phyloP scores from a whole-genome alignment of 2,329 filamentous ascomycete species.

The Drechslerella coelobrocha region DNA sequence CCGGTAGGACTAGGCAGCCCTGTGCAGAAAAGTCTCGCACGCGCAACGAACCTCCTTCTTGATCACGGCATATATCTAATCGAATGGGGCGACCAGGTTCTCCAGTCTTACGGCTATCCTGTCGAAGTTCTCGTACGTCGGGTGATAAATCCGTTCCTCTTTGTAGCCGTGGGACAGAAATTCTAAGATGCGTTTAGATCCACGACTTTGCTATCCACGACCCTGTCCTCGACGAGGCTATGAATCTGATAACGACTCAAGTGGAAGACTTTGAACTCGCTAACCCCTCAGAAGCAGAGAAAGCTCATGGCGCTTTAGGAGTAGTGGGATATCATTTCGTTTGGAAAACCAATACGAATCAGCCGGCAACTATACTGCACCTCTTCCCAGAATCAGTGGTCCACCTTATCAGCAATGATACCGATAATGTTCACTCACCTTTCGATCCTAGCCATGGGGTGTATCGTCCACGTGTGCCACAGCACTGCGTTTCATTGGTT shows the following conservation, averaged over 20 bases:
- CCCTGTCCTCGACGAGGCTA: slow-evolving; percentile 20
- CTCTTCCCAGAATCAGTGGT: slow-evolving; percentile 26
- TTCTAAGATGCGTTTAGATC: slow-evolving; percentile 6
- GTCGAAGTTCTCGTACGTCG: slow-evolving; percentile 16
- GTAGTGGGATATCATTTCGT: slow-evolving; percentile 34
- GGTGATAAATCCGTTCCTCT: background rate
- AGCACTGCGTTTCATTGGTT: slow-evolving; percentile 26
- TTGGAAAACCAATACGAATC: background rate
- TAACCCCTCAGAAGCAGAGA: slow-evolving; percentile 22
- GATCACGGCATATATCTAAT: slow-evolving; percentile 27
- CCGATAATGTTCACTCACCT: slow-evolving; percentile 24
- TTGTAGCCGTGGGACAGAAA: background rate
- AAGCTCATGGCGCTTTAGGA: slow-evolving; percentile 19
- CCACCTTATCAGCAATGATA: slow-evolving; percentile 22
- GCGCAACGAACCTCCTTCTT: slow-evolving; percentile 30
- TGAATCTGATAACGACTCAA: slow-evolving; percentile 16
- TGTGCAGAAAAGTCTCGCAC: slow-evolving; percentile 22
- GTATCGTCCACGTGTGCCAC: slow-evolving; percentile 20
- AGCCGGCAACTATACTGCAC: slow-evolving; percentile 11
- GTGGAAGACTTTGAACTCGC: slow-evolving; percentile 18
- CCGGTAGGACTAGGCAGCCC: background rate
- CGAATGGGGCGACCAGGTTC: slow-evolving; percentile 45
- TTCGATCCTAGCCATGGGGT: slow-evolving; percentile 42
- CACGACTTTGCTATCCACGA: slow-evolving; percentile 39
- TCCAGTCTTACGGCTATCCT: slow-evolving; percentile 31